These are phyloP conservation scores for Danielia oregonensis DNA, from an alignment of 805 yeast species.

Conservation along the genomic window DNA sequence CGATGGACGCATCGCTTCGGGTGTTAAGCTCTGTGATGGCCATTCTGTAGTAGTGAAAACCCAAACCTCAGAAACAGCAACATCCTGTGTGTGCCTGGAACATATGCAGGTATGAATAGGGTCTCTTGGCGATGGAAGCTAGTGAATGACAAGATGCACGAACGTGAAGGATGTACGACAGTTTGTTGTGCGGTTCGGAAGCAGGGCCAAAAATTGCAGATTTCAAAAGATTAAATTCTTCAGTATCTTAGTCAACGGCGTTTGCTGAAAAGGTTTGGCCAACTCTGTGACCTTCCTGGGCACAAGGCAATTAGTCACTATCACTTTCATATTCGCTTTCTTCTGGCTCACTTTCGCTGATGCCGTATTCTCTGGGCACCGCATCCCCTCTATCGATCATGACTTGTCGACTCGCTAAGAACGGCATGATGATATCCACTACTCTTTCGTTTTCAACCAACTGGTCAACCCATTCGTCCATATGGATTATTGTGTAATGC, in stretches of 20 bases:
- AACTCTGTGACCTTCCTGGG: too few relatives aligned
- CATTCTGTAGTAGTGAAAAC: constrained; percentile 19
- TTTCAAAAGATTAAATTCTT: too few relatives aligned
- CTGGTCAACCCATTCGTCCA: constrained; percentile 75
- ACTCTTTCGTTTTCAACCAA: constrained; percentile 56
- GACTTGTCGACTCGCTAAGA: constrained; percentile 42
- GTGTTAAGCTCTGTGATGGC: constrained; percentile 31
- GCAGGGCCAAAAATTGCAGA: too few relatives aligned
- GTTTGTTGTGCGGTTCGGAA: too few relatives aligned
- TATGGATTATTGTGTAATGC: constrained; percentile 38
- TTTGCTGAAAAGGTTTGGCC: too few relatives aligned
- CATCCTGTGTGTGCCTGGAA: too few relatives aligned
- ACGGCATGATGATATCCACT: constrained; percentile 71
- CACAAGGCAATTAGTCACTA: constrained; percentile 40
- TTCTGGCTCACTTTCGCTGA: constrained; percentile 21
- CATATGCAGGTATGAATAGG: too few relatives aligned
- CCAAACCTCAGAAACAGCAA: too few relatives aligned
- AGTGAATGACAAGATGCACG: too few relatives aligned
- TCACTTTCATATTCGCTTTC: constrained; percentile 31
- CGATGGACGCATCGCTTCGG: constrained; percentile 18
- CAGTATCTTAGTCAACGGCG: too few relatives aligned
- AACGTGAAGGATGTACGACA: too few relatives aligned
- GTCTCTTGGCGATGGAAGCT: too few relatives aligned
- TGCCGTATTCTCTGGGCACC: constrained; percentile 35
- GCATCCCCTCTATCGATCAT: constrained; percentile 42